Base-by-base conservation (phyloP, 2,329 filamentous ascomycete genomes). In the Verticillium isaacii region DNA sequence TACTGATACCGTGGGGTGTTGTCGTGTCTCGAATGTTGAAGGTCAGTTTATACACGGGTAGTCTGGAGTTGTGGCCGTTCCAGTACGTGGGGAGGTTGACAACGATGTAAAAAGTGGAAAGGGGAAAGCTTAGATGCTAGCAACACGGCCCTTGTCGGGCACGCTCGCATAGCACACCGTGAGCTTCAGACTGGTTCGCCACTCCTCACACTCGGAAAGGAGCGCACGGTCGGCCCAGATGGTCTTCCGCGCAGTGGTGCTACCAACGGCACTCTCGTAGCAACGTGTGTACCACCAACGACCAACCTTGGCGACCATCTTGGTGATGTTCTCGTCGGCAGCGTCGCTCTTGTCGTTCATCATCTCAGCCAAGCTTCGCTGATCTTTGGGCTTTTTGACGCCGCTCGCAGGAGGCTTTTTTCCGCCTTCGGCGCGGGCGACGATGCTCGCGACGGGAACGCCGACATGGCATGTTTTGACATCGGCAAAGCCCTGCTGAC, bases 221-320 rank as follows among this genome's bases (percentile, higher is more conserved):
- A 98, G 77, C 11, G 83, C 82, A 61, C 83, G 85, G 71, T 97
- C 90, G 56, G 82, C 84, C 89, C 93, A 98, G 67, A 98, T 91
- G 72, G 90, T 85, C 63, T 70, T 73, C 15, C 45, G 39, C 8
- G 56, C 17, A 9, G 62, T 60, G 56, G 79, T 78, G 57, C 79
- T 77, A n/a, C 85, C 74, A 9, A 88, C 80, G 5, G 84, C 82
- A 61, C 84, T 86, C 75, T 97, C 94, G 73, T 97, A 98, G 79
- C 94, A 97, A 59, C 90, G 87, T 11, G 87, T 91, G 75, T 97
- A 98, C 95, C 95, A 99, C 92, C 94, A 98, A 54, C 95, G 85
- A 2, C 93, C 94, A 12, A 98, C 94, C 65, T 88, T 89, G 17
- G 93, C 90, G 25, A 98, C 93, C 82, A 96, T 96, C 71, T 92